These are phyloP conservation scores for Blastobotrys apis DNA, from an alignment of 1,139 yeast genomes.

Conservation along the genomic window DNA sequence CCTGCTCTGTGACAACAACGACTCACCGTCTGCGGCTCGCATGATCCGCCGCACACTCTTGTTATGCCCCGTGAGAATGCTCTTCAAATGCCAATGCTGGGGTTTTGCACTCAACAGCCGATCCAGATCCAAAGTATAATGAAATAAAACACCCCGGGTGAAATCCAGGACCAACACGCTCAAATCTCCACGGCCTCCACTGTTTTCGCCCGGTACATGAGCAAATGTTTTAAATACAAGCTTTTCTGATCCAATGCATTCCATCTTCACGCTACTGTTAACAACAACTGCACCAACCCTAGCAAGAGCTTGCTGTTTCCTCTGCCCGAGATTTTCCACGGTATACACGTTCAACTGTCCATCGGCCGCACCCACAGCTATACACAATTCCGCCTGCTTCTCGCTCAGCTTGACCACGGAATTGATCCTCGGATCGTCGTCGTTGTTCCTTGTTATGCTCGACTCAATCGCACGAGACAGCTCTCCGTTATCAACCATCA, in stretches of 20 bases:
- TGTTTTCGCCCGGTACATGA: slow-evolving; percentile 13
- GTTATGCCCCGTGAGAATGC: slow-evolving; percentile 72
- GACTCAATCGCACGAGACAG: slow-evolving; percentile 41
- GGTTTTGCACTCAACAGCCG: slow-evolving; percentile 8
- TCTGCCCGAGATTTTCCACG: slow-evolving; percentile 15
- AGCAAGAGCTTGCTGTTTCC: slow-evolving; percentile 12
- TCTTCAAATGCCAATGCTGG: slow-evolving; percentile 12
- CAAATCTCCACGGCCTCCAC: slow-evolving; percentile 22
- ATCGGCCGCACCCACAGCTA: slow-evolving; percentile 7
- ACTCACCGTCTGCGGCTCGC: slow-evolving; percentile 60
- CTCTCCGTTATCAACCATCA: slow-evolving; percentile 46
- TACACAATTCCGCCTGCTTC: slow-evolving; percentile 14
- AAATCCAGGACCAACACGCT: slow-evolving; percentile 49
- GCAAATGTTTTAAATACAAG: slow-evolving; percentile 7
- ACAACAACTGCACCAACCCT: too few relatives aligned
- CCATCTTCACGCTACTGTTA: not conserved
- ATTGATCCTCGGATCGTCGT: slow-evolving; percentile 24
- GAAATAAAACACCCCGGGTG: slow-evolving; percentile 45
- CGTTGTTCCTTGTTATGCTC: slow-evolving; percentile 21
- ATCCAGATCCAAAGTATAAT: slow-evolving; percentile 27
- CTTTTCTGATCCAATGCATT: slow-evolving; percentile 1
- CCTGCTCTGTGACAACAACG: slow-evolving; percentile 45
- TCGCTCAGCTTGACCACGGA: slow-evolving; percentile 13
- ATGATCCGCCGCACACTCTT: slow-evolving; percentile 67
- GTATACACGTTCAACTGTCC: slow-evolving; percentile 11